Evolutionary conservation across 768 basidiomycete species (phyloP), one percentile per base, ranked within the genome.

Genomic region (Mycena polygramma): DNA sequence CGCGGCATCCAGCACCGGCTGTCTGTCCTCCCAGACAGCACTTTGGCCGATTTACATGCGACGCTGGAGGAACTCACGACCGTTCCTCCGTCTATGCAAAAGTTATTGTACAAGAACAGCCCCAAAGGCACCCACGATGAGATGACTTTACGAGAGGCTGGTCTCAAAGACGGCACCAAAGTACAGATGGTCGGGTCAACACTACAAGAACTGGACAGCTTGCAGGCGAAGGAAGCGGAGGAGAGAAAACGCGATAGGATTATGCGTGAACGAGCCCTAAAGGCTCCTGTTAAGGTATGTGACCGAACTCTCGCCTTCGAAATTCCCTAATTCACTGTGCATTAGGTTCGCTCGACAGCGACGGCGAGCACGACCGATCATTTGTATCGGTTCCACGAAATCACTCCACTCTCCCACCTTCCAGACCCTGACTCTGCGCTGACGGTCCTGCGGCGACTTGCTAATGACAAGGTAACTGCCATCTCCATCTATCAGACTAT

Each of bases 121-220:
- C 64, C 78, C 14, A 86, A 81, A 61, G 66, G 77, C 0, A 55
- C 78, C 20, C 71, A 75, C 48, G 73, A 77, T 19, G 75, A 73
- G 30, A 80, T 67, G 55, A 84, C 75, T 36, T 74, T 83, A 73
- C 78, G 15, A 4, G 75, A 76, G 79, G 87, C 75, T 0, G 92
- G 93, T n/a, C 75, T 94, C 48, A 90, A 86, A 74, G 81, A 89
- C 69, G 92, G 92, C 11, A 74, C 82, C 58, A 94, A 91, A 78
- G 79, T 94, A 7, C 92, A 92, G 75, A 83, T 94, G 83, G 80
- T 94, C 4, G 94, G 93, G 4, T 85, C 89, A 4, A 94, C 92
- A 5, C 74, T 79, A 5, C 79, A 85, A 63, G 91, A 93, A 74
- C 72, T 94, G 15, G 82, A 84, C 9, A 84, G 83, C 15, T 69